A percentile compares a stretch with the other conserved stretches of the same genome.
Conservation (phyloP, 371 early-diverging fungal genomes). For the Mortierella sp. region DNA sequence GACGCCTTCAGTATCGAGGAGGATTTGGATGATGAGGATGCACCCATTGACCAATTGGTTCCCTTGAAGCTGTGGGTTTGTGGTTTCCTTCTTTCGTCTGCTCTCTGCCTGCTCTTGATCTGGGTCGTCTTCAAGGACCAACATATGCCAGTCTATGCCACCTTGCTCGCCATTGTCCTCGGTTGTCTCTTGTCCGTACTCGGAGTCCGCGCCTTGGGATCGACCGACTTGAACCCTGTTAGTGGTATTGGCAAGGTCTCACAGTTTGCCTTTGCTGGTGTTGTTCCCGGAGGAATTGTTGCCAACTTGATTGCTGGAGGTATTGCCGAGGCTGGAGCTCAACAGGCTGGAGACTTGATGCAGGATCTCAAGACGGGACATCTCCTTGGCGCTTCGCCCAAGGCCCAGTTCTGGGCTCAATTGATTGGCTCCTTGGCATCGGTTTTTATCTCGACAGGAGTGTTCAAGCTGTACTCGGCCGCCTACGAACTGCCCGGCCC, state of each 20-base stretch:
- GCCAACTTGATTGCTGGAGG: conserved; percentile 91
- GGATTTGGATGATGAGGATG: conserved; percentile 61
- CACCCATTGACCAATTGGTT: conserved; percentile 63
- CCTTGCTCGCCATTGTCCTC: conserved; percentile 62
- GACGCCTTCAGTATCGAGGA: conserved; percentile 18
- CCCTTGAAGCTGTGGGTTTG: conserved; percentile 68
- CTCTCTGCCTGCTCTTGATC: conserved; percentile 72
- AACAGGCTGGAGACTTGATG: conserved; percentile 87
- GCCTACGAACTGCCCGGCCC: conserved; percentile 83
- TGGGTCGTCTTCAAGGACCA: conserved; percentile 70
- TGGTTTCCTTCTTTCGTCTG: conserved; percentile 73
- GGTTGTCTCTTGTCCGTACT: conserved; percentile 68
- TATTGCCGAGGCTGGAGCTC: conserved; percentile 86
- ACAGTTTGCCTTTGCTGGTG: conserved; percentile 85
- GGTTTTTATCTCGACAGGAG: conserved; percentile 75
- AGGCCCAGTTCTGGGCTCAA: conserved; percentile 90
- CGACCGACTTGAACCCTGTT: conserved; percentile 88
- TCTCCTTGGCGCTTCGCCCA: conserved; percentile 84
- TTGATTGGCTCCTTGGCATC: conserved; percentile 85
- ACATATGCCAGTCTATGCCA: conserved; percentile 62
- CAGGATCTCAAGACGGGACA: conserved; percentile 93
- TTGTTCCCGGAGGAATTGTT: conserved; percentile 80
- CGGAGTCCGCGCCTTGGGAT: conserved; percentile 84
- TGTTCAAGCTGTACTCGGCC: conserved; percentile 79
- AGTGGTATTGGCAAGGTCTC: conserved; percentile 90